phyloP scores from a whole-genome alignment of 352 stramenopile genomes.

The Phytopythium aichiense region DNA sequence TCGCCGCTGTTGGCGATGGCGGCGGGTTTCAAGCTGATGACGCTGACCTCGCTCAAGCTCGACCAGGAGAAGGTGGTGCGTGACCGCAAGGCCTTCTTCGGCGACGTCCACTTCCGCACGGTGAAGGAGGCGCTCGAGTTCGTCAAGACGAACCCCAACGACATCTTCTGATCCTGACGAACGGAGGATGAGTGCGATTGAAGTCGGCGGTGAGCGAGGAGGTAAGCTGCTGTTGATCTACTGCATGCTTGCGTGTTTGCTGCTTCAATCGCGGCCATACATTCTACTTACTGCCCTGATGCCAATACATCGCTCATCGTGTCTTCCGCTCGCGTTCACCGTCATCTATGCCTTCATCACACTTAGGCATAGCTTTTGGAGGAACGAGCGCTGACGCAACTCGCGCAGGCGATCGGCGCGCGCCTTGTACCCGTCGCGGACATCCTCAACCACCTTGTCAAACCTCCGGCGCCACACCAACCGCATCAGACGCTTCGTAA shows the following conservation, averaged over 20 bases:
- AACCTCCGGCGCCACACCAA: conserved; percentile 20
- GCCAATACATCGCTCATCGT: no score
- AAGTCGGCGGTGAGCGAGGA: no score
- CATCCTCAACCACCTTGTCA: neutral
- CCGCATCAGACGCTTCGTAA: conserved; percentile 9
- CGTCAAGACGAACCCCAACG: conserved; percentile 17
- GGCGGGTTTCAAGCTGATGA: conserved; percentile 22
- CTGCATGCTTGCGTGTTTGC: neutral
- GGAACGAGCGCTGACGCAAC: neutral
- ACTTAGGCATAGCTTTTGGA: neutral
- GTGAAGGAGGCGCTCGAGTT: conserved; percentile 17
- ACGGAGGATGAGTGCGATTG: neutral
- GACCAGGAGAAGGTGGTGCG: conserved; percentile 24
- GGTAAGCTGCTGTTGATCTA: neutral
- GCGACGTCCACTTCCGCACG: conserved; percentile 22
- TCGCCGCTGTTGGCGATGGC: neutral
- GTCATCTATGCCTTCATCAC: neutral
- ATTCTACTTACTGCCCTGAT: no score
- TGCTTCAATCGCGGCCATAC: no score
- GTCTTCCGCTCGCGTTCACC: neutral
- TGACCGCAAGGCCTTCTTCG: conserved; percentile 27
- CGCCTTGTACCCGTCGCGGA: neutral
- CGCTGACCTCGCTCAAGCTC: conserved; percentile 9
- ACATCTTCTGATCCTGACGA: conserved; percentile 6
- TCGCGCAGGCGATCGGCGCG: neutral